A percentile compares a stretch with the other conserved stretches of the same genome.
phyloP scores from a whole-genome alignment of 139 green algal species.

The Eudorina sp. region DNA sequence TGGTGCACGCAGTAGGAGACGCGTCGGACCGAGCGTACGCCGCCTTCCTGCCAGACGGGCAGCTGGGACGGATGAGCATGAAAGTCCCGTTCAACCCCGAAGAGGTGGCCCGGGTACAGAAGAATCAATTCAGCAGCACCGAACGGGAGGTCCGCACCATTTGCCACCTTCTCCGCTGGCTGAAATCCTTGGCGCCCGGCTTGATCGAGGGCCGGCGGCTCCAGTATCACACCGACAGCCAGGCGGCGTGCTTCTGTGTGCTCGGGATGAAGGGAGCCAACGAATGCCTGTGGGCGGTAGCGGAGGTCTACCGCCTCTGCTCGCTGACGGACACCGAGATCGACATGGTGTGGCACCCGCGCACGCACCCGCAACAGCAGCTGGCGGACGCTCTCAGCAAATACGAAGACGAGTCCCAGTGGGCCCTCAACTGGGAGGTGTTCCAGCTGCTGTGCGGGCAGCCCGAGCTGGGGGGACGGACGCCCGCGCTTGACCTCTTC shows the following conservation, averaged over 20 bases:
- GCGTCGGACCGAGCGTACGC: not conserved
- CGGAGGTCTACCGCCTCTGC: too few species aligned
- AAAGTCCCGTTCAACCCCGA: not conserved
- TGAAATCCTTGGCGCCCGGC: not conserved
- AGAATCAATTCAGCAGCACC: not conserved
- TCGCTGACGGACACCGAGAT: too few species aligned
- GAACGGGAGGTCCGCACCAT: not conserved
- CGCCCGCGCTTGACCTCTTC: too few species aligned
- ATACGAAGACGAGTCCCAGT: too few species aligned
- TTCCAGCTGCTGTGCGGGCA: too few species aligned
- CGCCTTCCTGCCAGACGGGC: not conserved
- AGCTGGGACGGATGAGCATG: not conserved
- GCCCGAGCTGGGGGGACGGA: too few species aligned
- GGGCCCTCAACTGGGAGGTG: too few species aligned
- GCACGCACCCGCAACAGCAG: too few species aligned
- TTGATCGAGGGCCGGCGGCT: not conserved
- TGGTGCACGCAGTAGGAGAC: not conserved
- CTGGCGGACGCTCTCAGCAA: too few species aligned
- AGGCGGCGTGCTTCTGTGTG: not conserved
- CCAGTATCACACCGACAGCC: conserved; percentile 1
- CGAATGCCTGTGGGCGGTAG: not conserved
- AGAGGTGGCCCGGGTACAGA: not conserved
- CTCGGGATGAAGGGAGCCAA: not conserved
- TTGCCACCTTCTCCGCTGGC: not conserved
- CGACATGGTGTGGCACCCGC: too few species aligned